Evolutionary conservation across 1,284 basidiomycete species (phyloP).

Genomic region (Pseudozyma flocculosa): DNA sequence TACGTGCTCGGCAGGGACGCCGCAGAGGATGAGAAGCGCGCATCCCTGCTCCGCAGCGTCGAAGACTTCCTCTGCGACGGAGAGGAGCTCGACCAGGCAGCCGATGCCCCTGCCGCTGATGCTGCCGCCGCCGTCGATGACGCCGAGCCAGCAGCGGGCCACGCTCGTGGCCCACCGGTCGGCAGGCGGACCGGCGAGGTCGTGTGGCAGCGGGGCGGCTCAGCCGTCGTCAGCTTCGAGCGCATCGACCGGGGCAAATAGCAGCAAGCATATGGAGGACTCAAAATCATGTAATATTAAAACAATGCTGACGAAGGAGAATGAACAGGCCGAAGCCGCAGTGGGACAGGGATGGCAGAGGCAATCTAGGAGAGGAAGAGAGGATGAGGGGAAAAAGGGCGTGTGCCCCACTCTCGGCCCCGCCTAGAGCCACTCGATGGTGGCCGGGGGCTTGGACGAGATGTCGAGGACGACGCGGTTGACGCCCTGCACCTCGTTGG

Average conservation of each 20-base stretch:
- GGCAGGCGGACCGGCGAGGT: conserved; percentile 19
- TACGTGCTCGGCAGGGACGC: conserved; percentile 23
- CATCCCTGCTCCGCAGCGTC: conserved; percentile 6
- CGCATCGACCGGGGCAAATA: conserved; percentile 4
- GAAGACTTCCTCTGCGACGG: conserved; percentile 11
- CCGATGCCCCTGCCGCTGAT: too few species aligned
- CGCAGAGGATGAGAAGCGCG: conserved; percentile 10
- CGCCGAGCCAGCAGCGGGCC: too few species aligned
- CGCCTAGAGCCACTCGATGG: conserved; percentile 60
- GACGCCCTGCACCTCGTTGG: conserved; percentile 92
- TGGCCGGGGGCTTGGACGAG: conserved; percentile 92
- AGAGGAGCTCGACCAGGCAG: neutral
- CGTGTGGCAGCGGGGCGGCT: conserved; percentile 26
- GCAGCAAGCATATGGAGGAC: neutral
- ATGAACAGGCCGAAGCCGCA: neutral
- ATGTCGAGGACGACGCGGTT: conserved; percentile 68
- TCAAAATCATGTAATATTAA: conserved; percentile 2
- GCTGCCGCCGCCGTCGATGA: too few species aligned
- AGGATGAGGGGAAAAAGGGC: too few species aligned
- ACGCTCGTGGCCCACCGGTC: conserved; percentile 1
- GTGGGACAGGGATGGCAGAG: too few species aligned
- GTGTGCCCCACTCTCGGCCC: too few species aligned
- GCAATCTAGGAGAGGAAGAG: too few species aligned
- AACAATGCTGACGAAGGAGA: neutral
- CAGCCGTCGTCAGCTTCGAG: conserved; percentile 26